Evolutionary conservation across 345 rosid species (phyloP), one percentile per base, ranked within the genome.

Genomic region (Camelina laxa): DNA sequence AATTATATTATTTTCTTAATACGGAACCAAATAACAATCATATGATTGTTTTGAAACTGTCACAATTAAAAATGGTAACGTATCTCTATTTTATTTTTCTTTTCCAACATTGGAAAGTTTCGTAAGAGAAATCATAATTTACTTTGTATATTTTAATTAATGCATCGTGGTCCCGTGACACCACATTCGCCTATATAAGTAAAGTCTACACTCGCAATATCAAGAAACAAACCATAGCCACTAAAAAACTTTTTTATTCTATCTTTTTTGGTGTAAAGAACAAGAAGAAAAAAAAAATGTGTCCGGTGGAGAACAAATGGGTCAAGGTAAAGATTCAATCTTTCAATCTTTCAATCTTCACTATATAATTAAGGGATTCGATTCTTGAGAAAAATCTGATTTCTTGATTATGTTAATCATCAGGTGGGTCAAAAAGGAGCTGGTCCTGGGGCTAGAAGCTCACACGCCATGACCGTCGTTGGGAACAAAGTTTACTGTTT

Each of bases 391-490:
- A 39, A 7, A 35, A 35, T 6, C 8, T 31, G 8, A 8, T 35
- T 35, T 7, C 1, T 8, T 55, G 48, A 21, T 61, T 5, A 0
- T 13, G 48, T 22, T 17, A 31, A 17, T 17, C 7, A 54, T 24
- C 45, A 79, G 81, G 53, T 79, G 16, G 55, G 13, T 12, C 78
- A 79, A 51, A 79, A 73, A 44, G 81, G 78, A 73, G 48, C 10
- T 0, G 71, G 78, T 13, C 78, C 78, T 8, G 81, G 81, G 0
- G 54, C 78, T 2, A 79, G 81, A 79, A 79, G 81, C 78, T 73
- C 81, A 24, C 81, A 79, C 9, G 78, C 81, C 3, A 24, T 79
- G 11, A 12, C 81, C 49, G 59, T 72, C 7, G 81, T 73, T 12
- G 81, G 75, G 1, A 61, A 61, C 78, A 79, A 79, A 62, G 73